phyloP scores from a whole-genome alignment of 2,329 filamentous ascomycete genomes.

The Scedosporium minutisporum region DNA sequence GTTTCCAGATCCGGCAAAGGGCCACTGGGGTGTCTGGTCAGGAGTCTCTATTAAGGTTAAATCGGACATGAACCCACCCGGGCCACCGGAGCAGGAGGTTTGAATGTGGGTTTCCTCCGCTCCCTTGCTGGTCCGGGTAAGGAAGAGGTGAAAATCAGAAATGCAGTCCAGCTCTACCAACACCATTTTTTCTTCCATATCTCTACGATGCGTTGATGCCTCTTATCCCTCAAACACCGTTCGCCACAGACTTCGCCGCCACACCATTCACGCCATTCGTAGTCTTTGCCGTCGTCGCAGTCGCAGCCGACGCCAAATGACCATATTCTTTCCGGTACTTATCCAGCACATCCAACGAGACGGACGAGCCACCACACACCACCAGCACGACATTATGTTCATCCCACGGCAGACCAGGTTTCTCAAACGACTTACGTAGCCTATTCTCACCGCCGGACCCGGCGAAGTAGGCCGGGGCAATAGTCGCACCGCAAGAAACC shows the following conservation, averaged over 20 bases:
- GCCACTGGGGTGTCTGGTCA: background rate
- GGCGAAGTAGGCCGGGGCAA: conserved; percentile 53
- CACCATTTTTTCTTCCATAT: no score
- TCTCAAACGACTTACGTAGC: conserved; percentile 46
- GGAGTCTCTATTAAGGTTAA: background rate
- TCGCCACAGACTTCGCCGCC: no score
- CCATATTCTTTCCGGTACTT: conserved; percentile 37
- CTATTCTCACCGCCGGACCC: conserved; percentile 19
- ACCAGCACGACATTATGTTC: conserved; percentile 70
- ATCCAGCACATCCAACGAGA: conserved; percentile 51
- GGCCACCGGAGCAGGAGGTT: no score
- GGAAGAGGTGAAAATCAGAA: no score
- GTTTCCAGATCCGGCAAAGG: background rate
- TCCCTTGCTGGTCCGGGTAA: no score
- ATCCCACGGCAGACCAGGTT: conserved; percentile 40
- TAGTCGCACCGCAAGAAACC: conserved; percentile 71
- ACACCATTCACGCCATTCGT: background rate
- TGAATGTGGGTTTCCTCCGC: no score
- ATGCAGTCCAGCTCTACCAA: no score
- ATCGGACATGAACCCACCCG: background rate
- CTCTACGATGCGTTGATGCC: no score
- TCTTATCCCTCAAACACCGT: no score
- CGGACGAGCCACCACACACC: conserved; percentile 70
- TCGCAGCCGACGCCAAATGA: background rate
- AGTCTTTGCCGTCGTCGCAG: background rate